Percentiles rank a stretch among this genome's conserved stretches.
Evolutionary conservation across 2,329 filamentous ascomycete species (phyloP).

Genomic region (Teratosphaeria zuluensis): DNA sequence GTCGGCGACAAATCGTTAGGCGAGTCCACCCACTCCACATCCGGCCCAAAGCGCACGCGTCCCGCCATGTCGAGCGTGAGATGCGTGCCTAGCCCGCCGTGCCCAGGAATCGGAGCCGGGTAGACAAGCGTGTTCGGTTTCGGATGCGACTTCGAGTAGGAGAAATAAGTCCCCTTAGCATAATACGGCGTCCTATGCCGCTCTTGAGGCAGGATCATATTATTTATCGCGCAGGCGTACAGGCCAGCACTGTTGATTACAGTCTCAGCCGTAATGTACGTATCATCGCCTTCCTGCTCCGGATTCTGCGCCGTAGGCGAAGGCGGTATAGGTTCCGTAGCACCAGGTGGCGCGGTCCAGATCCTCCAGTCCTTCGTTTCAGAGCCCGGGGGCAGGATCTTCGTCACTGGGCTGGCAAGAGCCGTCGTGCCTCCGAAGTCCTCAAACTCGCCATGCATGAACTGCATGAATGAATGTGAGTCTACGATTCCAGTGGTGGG

Average conservation of each 20-base stretch:
- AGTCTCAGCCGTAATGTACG: slow-evolving; percentile 59
- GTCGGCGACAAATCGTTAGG: slow-evolving; percentile 53
- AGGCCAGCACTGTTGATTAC: slow-evolving; percentile 82
- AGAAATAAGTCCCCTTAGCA: slow-evolving; percentile 94
- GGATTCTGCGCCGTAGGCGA: slow-evolving; percentile 15
- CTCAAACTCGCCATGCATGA: slow-evolving; percentile 66
- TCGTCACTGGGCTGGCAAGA: slow-evolving; percentile 55
- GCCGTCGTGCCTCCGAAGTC: slow-evolving; percentile 66
- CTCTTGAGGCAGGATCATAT: slow-evolving; percentile 60
- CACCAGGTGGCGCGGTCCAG: slow-evolving; percentile 29
- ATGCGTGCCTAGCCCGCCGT: slow-evolving; percentile 82
- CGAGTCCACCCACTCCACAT: slow-evolving; percentile 81
- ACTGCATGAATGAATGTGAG: slow-evolving; percentile 74
- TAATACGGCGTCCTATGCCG: slow-evolving; percentile 58
- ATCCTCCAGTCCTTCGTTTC: slow-evolving; percentile 63
- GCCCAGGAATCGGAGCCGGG: slow-evolving; percentile 72
- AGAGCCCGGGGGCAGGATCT: slow-evolving; percentile 41
- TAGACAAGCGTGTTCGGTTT: slow-evolving; percentile 69
- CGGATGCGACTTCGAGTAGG: slow-evolving; percentile 59
- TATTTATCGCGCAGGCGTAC: slow-evolving; percentile 64
- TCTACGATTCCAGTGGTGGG: slow-evolving; percentile 85
- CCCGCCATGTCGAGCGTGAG: slow-evolving; percentile 82
- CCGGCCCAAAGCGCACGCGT: slow-evolving; percentile 81
- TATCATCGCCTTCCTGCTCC: slow-evolving; percentile 25
- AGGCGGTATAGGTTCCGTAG: slow-evolving; percentile 13